These are phyloP conservation scores for Aureoboletus auriporus DNA, from an alignment of 768 basidiomycete species.

Conservation along the genomic window DNA sequence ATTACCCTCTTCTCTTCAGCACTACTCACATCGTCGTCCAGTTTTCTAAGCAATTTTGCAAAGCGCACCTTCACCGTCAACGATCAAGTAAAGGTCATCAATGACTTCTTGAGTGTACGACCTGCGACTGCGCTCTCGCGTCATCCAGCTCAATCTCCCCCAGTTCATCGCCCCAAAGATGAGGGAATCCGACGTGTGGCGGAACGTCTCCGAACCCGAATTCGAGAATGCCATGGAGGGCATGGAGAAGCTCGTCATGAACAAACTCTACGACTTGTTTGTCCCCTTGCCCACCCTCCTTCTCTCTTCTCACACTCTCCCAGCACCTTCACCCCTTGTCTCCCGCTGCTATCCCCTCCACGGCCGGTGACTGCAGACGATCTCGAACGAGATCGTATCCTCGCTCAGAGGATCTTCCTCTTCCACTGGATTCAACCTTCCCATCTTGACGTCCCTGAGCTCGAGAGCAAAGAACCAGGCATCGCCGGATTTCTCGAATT, in stretches of 20 bases:
- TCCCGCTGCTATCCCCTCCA: slow-evolving; percentile 59
- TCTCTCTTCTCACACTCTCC: slow-evolving; percentile 3
- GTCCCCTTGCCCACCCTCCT: slow-evolving; percentile 29
- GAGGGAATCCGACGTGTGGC: slow-evolving; percentile 82
- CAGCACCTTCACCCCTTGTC: slow-evolving; percentile 91
- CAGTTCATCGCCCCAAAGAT: slow-evolving; percentile 91
- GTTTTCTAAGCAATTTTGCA: slow-evolving; percentile 90
- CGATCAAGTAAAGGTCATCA: slow-evolving; percentile 94
- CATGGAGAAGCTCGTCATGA: slow-evolving; percentile 99
- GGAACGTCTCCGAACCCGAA: slow-evolving; percentile 68
- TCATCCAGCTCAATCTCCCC: slow-evolving; percentile 13
- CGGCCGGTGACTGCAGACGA: slow-evolving; percentile 89
- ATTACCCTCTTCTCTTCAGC: neutral
- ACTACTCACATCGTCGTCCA: slow-evolving; percentile 28
- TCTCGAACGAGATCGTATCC: slow-evolving; percentile 90
- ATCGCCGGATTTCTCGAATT: slow-evolving; percentile 79
- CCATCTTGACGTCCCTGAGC: slow-evolving; percentile 87
- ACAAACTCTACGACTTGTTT: slow-evolving; percentile 91
- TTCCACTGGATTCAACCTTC: slow-evolving; percentile 88
- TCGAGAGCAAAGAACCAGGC: slow-evolving; percentile 48
- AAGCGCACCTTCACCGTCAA: slow-evolving; percentile 88
- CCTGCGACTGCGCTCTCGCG: neutral
- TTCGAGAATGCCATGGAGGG: slow-evolving; percentile 98
- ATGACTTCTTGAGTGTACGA: slow-evolving; percentile 81
- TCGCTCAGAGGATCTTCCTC: slow-evolving; percentile 83